Percentiles rank a stretch among this genome's conserved stretches.
These are phyloP conservation scores for Ulota crispa DNA, from an alignment of 225 moss, liverwort and hornwort genomes.

Conservation along the genomic window DNA sequence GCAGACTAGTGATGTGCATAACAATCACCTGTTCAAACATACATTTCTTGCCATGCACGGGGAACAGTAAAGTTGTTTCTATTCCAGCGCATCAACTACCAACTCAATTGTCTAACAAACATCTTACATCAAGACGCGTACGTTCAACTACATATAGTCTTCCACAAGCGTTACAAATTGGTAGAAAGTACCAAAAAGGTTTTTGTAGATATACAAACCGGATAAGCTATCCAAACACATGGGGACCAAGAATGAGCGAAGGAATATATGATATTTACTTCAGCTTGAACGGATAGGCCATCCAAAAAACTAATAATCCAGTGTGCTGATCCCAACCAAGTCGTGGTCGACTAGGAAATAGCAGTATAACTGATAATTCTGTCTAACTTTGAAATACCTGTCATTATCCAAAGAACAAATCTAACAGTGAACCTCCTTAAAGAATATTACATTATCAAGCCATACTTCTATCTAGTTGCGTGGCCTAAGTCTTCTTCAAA, in stretches of 20 bases:
- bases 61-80: not conserved
- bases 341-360: not conserved
- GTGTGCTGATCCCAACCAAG: not conserved
- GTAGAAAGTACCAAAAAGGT: not conserved
- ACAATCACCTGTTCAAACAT: not conserved
- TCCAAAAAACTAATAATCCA: constrained; percentile 24
- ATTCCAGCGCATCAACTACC: not conserved
- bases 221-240: not conserved
- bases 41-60: constrained; percentile 16
- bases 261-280: not conserved
- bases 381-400: not conserved
- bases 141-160: not conserved
- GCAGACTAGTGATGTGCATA: not conserved
- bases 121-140: not conserved
- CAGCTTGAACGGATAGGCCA: constrained; percentile 17
- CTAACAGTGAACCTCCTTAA: constrained; percentile 5
- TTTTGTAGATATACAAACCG: not conserved
- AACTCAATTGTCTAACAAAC: not conserved
- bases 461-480: constrained; percentile 19
- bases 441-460: constrained; percentile 19
- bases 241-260: not conserved
- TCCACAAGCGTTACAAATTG: not conserved
- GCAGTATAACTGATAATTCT: constrained; percentile 5
- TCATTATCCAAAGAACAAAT: constrained; percentile 13
- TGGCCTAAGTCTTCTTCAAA: constrained; percentile 14